These are phyloP conservation scores for Cunninghamia lanceolata DNA, from an alignment of 75 land plant genomes.

Conservation along the genomic window DNA sequence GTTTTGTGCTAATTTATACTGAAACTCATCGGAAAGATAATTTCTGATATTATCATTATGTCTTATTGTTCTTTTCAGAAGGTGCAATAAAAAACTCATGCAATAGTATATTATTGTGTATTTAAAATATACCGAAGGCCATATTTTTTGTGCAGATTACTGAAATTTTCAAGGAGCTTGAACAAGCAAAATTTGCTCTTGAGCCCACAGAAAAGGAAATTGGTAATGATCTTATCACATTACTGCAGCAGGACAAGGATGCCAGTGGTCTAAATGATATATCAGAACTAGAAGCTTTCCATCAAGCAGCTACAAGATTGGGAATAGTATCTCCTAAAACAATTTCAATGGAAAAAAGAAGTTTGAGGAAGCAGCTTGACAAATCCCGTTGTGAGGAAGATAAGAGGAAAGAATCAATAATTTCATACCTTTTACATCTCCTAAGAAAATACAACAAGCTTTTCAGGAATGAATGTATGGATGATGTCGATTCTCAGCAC, in stretches of 20 bases:
- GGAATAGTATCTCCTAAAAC: slow-evolving; percentile 71
- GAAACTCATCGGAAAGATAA: background rate
- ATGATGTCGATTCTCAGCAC: slow-evolving; percentile 64
- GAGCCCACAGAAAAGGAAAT: slow-evolving; percentile 71
- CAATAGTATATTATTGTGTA: background rate
- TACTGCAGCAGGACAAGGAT: slow-evolving; percentile 70
- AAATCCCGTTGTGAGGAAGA: slow-evolving; percentile 76
- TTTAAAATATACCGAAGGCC: background rate
- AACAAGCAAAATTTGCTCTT: slow-evolving; percentile 44
- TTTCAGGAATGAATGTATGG: slow-evolving; percentile 47
- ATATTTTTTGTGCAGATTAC: slow-evolving; percentile 42
- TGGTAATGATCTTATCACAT: slow-evolving; percentile 68
- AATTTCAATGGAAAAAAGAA: slow-evolving; percentile 72
- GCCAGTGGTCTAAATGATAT: slow-evolving; percentile 35
- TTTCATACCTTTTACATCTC: slow-evolving; percentile 71
- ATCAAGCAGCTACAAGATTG: slow-evolving; percentile 61
- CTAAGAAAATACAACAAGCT: slow-evolving; percentile 78
- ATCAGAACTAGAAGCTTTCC: slow-evolving; percentile 69
- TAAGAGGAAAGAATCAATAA: slow-evolving; percentile 80
- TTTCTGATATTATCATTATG: background rate
- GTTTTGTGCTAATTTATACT: background rate
- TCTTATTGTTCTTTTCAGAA: background rate
- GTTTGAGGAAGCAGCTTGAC: slow-evolving; percentile 64
- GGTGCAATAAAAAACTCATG: background rate
- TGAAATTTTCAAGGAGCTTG: slow-evolving; percentile 64